Conservation (phyloP, 2,329 filamentous ascomycete species). For the Aureobasidium sp. region DNA sequence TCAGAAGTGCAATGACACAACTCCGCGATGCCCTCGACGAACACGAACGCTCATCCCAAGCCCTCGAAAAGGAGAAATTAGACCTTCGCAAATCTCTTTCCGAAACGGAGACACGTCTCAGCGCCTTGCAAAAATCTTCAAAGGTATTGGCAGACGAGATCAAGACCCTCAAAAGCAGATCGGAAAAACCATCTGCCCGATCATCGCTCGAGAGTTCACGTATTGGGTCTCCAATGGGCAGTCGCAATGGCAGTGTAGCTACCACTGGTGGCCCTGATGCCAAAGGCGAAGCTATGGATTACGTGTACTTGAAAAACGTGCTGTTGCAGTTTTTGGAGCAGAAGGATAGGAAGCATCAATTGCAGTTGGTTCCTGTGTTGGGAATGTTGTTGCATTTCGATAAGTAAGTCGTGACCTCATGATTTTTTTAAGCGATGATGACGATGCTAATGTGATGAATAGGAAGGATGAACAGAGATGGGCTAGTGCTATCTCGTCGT, state of each 20-base stretch:
- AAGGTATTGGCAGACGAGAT: conserved; percentile 55
- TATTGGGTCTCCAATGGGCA: conserved; percentile 43
- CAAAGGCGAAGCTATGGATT: conserved; percentile 35
- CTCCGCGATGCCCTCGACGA: conserved; percentile 77
- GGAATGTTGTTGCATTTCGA: conserved; percentile 72
- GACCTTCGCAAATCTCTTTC: conserved; percentile 72
- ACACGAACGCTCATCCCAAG: conserved; percentile 73
- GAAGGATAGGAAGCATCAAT: conserved; percentile 67
- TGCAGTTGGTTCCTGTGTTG: conserved; percentile 70
- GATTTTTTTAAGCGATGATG: neutral
- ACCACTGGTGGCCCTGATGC: conserved; percentile 18
- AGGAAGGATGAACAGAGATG: conserved; percentile 79
- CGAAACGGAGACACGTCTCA: conserved; percentile 67
- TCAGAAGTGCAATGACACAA: conserved; percentile 68
- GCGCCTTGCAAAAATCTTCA: conserved; percentile 67
- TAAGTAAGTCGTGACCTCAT: conserved; percentile 46
- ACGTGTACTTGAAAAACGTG: conserved; percentile 72
- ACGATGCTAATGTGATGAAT: conserved; percentile 17
- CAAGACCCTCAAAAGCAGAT: conserved; percentile 39
- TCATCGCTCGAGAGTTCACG: conserved; percentile 52
- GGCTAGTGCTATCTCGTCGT: conserved; percentile 63
- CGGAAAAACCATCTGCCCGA: conserved; percentile 44
- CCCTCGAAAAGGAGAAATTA: conserved; percentile 73
- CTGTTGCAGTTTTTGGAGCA: conserved; percentile 75
- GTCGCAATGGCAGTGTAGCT: conserved; percentile 19